These are phyloP conservation scores for Parmelia sp. DNA, from an alignment of 495 filamentous ascomycete species.

Conservation along the genomic window DNA sequence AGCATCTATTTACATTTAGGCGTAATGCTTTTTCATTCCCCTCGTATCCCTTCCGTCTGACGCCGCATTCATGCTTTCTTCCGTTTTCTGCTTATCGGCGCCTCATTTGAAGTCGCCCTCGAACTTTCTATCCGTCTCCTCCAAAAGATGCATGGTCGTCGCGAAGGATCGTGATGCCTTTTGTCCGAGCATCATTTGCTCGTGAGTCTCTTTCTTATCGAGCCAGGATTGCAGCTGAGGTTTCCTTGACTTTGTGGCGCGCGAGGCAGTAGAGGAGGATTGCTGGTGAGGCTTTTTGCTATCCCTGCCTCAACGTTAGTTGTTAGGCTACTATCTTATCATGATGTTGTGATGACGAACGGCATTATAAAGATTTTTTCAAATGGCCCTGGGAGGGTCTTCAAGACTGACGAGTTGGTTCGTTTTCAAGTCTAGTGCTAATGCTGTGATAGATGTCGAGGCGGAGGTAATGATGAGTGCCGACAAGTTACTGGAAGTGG, in stretches of 20 bases:
- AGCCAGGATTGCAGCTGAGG: constrained; percentile 12
- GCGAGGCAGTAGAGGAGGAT: background rate
- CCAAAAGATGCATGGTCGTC: background rate
- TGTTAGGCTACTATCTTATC: too few species aligned
- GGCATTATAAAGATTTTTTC: background rate
- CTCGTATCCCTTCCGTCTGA: background rate
- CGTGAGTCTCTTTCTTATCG: constrained; percentile 11
- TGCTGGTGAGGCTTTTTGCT: background rate
- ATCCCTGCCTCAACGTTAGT: background rate
- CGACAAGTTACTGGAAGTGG: too few species aligned
- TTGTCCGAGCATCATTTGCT: background rate
- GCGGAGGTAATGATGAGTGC: background rate
- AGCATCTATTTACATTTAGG: too few species aligned
- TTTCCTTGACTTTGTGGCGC: background rate
- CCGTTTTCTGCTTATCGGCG: background rate
- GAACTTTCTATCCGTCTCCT: background rate
- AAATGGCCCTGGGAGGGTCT: background rate
- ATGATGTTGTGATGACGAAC: background rate
- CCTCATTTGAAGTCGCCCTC: background rate
- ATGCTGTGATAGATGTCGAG: background rate
- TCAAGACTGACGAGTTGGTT: background rate
- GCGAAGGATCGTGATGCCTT: background rate
- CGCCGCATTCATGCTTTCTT: background rate
- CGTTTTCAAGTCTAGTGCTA: background rate
- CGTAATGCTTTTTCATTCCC: background rate